Base-by-base conservation (phyloP, 768 basidiomycete species). In the Zangia roseola region DNA sequence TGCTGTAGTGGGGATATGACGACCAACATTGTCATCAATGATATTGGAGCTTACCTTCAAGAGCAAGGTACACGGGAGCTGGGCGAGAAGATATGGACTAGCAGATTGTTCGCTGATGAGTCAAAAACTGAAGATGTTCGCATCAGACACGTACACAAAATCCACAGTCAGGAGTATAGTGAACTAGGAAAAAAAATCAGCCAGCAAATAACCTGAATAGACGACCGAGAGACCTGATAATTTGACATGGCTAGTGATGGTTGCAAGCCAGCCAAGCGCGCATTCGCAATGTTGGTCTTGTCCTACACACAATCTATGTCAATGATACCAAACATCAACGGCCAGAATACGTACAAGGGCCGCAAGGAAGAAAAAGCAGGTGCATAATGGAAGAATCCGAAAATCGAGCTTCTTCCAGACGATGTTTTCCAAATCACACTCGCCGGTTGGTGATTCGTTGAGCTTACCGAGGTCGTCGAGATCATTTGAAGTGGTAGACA, bases 251-350 rank as follows among this genome's bases (percentile, higher is more conserved):
- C 68, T 30, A 86, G 59, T 40, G 80, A 73, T 16, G 63, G 74
- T 55, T 82, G 79, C 47, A 86, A 61, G 9, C 83, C 83, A 12
- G 80, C 84, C 4, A 84, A 73, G n/a, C 76, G 74, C 21, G 83
- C 83, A 56, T 85, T 84, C 13, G 71, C 77, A 28, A 83, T 72
- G 56, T 82, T 82, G 23, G 58, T 64, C 37, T 48, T 49, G 17
- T 79, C 47, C 81, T 69, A 19, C 6, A 34, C 24, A 47, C 24
- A 3, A 13, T 41, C 2, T 3, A 31, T 40, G 21, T 39, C 34
- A 17, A 31, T 40, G 1, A 40, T 8, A 14, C 7, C 10, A 10
- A 28, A 26, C 12, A 31, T 30, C 31, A 30, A 28, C 17, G 21
- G 31, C 13, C n/a, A 6, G n/a, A 40, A 26, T 9, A 36, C 79